These are phyloP conservation scores for Fusarium albidum DNA, from an alignment of 2,329 filamentous ascomycete species.

Conservation along the genomic window DNA sequence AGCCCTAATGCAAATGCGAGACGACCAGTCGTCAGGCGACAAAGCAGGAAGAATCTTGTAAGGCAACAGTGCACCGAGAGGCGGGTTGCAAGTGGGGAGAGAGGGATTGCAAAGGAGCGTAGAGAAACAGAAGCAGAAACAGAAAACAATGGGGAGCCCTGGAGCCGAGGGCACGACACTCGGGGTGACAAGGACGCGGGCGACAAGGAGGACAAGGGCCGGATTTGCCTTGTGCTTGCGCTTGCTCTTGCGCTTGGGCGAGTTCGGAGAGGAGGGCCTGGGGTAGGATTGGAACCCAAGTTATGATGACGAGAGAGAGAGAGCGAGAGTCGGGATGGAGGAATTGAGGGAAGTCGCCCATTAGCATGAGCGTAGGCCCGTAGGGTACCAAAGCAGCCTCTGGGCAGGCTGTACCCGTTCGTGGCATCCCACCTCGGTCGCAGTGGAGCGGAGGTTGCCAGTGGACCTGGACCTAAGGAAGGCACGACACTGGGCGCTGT, in stretches of 20 bases:
- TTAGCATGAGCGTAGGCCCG: conserved; percentile 9
- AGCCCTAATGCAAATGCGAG: conserved; percentile 43
- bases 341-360: conserved; percentile 24
- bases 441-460: conserved; percentile 26
- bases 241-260: conserved; percentile 34
- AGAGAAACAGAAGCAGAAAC: conserved; percentile 37
- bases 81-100: conserved; percentile 28
- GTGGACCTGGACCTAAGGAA: no score
- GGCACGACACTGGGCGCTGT: conserved; percentile 27
- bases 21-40: conserved; percentile 43
- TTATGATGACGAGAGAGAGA: conserved; percentile 15
- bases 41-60: conserved; percentile 31
- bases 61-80: conserved; percentile 13
- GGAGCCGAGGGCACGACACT: conserved; percentile 25
- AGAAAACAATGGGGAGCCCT: conserved; percentile 29
- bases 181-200: conserved; percentile 8
- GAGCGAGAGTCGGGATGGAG: conserved; percentile 24
- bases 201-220: conserved; percentile 25
- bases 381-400: no score
- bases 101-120: conserved; percentile 39
- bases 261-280: conserved; percentile 23
- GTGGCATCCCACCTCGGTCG: conserved; percentile 7
- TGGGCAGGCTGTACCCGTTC: conserved; percentile 22
- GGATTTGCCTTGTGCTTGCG: conserved; percentile 12
- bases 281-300: conserved; percentile 33